phyloP scores from a whole-genome alignment of 148 eudicot species.

The Agrostemma githago region DNA sequence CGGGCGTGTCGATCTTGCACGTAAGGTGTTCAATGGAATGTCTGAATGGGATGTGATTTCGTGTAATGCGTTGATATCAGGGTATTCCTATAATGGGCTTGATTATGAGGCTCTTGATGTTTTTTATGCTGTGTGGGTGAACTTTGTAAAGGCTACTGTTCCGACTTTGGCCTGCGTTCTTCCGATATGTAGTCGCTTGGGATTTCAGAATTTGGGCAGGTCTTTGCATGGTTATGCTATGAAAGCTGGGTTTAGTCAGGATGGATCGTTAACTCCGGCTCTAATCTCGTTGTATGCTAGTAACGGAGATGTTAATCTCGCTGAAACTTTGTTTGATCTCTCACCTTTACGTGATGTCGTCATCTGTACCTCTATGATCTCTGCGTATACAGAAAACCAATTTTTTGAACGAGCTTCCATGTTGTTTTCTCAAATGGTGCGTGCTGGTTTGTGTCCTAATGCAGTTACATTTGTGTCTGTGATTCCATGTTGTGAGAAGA shows the following conservation, averaged over 20 bases:
- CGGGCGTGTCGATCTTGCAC: conserved; percentile 41
- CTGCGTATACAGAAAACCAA: conserved; percentile 43
- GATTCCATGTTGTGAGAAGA: conserved; percentile 47
- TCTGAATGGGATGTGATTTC: conserved; percentile 52
- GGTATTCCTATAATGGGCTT: conserved; percentile 46
- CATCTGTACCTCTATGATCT: conserved; percentile 56
- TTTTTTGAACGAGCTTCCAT: conserved; percentile 32
- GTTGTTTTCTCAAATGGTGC: conserved; percentile 39
- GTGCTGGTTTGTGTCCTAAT: conserved; percentile 35
- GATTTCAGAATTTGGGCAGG: conserved; percentile 31
- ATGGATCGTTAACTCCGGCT: conserved; percentile 47
- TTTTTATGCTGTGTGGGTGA: conserved; percentile 28
- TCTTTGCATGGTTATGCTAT: conserved; percentile 53
- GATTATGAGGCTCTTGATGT: conserved; percentile 41
- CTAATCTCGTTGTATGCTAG: conserved; percentile 51
- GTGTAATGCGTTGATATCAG: conserved; percentile 67
- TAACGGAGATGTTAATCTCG: conserved; percentile 36
- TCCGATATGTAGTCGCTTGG: conserved; percentile 52
- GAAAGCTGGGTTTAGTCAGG: conserved; percentile 39
- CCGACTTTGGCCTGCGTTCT: conserved; percentile 52
- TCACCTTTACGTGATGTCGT: conserved; percentile 33
- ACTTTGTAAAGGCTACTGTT: conserved; percentile 46
- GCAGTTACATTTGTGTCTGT: conserved; percentile 51
- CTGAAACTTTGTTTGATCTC: conserved; percentile 41
- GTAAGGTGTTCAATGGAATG: conserved; percentile 50